Evolutionary conservation across 306 rosid species (phyloP).

Genomic region (Cucumis sativus): DNA sequence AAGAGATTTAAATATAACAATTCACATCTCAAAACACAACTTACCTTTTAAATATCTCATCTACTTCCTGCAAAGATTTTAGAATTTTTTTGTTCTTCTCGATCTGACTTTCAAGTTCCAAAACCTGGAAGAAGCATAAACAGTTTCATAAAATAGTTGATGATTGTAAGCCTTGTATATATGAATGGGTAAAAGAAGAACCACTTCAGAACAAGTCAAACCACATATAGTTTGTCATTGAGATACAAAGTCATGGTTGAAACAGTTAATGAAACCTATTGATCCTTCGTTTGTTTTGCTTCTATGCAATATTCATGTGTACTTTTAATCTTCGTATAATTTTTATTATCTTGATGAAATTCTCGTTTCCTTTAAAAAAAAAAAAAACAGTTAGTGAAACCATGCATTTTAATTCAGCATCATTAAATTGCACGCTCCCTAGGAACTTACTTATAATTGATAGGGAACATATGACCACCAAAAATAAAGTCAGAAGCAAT

Average conservation of each 20-base stretch:
- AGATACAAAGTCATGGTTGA: not conserved
- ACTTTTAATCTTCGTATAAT: too few species aligned
- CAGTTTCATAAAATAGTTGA: not conserved
- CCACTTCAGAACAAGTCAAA: not conserved
- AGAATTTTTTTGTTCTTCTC: constrained; percentile 40
- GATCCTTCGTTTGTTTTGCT: too few species aligned
- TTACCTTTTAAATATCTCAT: constrained; percentile 45
- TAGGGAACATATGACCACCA: not conserved
- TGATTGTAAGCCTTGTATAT: not conserved
- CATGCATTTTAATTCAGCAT: not conserved
- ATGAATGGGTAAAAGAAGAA: not conserved
- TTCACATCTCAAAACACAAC: not conserved
- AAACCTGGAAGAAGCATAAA: constrained; percentile 34
- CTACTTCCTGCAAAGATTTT: constrained; percentile 57
- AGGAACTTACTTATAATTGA: not conserved
- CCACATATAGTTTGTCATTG: not conserved
- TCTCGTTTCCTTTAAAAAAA: too few species aligned
- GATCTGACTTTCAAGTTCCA: constrained; percentile 60
- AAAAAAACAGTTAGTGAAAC: too few species aligned
- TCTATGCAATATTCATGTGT: too few species aligned
- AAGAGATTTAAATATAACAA: not conserved
- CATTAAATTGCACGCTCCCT: not conserved
- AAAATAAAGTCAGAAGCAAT: constrained; percentile 7
- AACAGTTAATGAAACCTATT: not conserved
- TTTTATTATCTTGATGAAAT: too few species aligned